Evolutionary conservation across 495 filamentous ascomycete genomes (phyloP).

Genomic region (Penicillium bovifimosum): DNA sequence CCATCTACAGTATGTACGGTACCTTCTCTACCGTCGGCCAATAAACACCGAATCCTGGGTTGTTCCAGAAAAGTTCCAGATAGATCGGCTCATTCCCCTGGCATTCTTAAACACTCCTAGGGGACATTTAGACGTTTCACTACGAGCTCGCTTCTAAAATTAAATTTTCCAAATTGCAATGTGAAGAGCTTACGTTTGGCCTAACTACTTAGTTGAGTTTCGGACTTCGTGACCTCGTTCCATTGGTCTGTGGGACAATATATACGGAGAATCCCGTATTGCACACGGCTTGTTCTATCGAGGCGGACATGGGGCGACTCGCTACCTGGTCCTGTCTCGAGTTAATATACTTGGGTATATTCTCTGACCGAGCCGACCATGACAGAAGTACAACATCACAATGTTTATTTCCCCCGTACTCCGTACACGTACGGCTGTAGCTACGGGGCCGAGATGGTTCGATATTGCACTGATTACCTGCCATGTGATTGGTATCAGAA

Average conservation of each 20-base stretch:
- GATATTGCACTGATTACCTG: too few relatives aligned
- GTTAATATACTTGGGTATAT: too few relatives aligned
- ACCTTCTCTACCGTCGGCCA: background rate
- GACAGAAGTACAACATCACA: too few relatives aligned
- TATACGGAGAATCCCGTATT: too few relatives aligned
- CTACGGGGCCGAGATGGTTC: too few relatives aligned
- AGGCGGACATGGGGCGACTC: background rate
- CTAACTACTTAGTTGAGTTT: background rate
- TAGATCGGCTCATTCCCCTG: background rate
- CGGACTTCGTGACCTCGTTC: background rate
- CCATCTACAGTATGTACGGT: too few relatives aligned
- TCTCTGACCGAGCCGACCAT: too few relatives aligned
- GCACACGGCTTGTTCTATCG: too few relatives aligned
- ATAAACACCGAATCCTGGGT: background rate
- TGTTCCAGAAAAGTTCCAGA: conserved; percentile 1
- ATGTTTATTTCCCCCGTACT: too few relatives aligned
- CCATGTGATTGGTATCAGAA: too few relatives aligned
- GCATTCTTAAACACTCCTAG: background rate
- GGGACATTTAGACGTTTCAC: background rate
- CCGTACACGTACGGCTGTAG: too few relatives aligned
- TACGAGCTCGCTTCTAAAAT: conserved; percentile 1
- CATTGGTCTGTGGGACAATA: background rate
- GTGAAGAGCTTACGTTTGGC: background rate
- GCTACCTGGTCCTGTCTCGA: background rate
- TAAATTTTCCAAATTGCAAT: background rate